phyloP scores from a whole-genome alignment of 176 grass and related monocot species.

The Otatea glauca region DNA sequence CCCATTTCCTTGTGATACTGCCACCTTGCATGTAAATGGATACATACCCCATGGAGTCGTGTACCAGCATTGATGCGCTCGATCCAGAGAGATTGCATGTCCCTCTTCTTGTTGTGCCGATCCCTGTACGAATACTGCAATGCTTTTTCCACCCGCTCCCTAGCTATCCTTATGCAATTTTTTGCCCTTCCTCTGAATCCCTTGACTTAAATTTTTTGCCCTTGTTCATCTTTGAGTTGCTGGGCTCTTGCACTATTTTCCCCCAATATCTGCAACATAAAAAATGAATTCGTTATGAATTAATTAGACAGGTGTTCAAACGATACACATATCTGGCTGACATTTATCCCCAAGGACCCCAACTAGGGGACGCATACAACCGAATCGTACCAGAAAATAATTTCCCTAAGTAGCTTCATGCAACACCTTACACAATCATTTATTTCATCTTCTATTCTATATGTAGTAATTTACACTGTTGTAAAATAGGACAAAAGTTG shows the following conservation, averaged over 20 bases:
- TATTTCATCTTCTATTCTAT: not conserved
- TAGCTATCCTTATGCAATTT: conserved; percentile 87
- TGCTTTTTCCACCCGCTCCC: conserved; percentile 89
- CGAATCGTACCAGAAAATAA: not conserved
- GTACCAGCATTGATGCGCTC: conserved; percentile 91
- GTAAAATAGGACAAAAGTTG: not conserved
- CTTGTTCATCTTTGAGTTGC: conserved; percentile 70
- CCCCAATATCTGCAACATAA: conserved; percentile 7
- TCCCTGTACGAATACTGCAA: conserved; percentile 88
- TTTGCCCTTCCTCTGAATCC: conserved; percentile 89
- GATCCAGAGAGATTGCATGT: conserved; percentile 96
- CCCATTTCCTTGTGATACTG: not conserved
- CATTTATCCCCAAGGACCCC: not conserved
- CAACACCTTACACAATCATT: not conserved
- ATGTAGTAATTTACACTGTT: not conserved
- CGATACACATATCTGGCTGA: not conserved
- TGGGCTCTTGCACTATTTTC: not conserved
- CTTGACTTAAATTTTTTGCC: conserved; percentile 89
- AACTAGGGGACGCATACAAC: not conserved
- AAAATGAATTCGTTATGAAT: not conserved
- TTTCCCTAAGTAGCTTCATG: not conserved
- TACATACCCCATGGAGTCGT: conserved; percentile 79
- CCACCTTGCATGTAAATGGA: not conserved
- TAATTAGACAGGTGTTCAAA: conserved; percentile 16
- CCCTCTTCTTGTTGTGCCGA: conserved; percentile 89